A percentile compares a stretch with the other conserved stretches of the same genome.
phyloP scores from a whole-genome alignment of 2,329 filamentous ascomycete species.

The Kalmusia sp. region DNA sequence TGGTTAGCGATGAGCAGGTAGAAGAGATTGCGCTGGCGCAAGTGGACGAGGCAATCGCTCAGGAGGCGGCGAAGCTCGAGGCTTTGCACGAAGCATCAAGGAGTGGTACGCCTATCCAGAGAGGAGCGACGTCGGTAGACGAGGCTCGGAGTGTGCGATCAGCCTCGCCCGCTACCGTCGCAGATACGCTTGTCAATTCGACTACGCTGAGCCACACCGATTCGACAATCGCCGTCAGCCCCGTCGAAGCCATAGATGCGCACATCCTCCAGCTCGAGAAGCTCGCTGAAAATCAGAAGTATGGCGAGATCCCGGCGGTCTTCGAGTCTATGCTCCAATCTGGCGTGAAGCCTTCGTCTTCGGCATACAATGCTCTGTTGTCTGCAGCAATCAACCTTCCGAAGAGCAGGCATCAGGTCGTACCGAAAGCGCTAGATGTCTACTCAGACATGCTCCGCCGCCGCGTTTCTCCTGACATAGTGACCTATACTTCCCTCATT shows the following conservation, averaged over 20 bases:
- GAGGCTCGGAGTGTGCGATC: constrained; percentile 40
- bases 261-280: constrained; percentile 82
- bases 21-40: constrained; percentile 72
- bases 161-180: constrained; percentile 39
- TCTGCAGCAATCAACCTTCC: constrained; percentile 85
- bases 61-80: constrained; percentile 72
- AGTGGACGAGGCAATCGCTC: constrained; percentile 83
- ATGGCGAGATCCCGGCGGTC: constrained; percentile 85
- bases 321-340: constrained; percentile 90
- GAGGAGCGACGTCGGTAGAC: constrained; percentile 37
- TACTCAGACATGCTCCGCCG: constrained; percentile 96
- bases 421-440: constrained; percentile 90
- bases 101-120: constrained; percentile 33
- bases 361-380: constrained; percentile 91
- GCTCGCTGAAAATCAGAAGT: constrained; percentile 74
- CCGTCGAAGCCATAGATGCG: constrained; percentile 66
- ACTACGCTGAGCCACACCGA: constrained; percentile 35
- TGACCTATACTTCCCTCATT: constrained; percentile 89
- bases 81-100: constrained; percentile 53
- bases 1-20: constrained; percentile 55
- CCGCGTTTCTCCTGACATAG: constrained; percentile 78
- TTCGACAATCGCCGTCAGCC: constrained; percentile 65
- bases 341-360: constrained; percentile 79
- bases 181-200: constrained; percentile 36
- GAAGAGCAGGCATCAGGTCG: constrained; percentile 78